Evolutionary conservation across 495 filamentous ascomycete species (phyloP).

Genomic region (Margaritispora aquatica): DNA sequence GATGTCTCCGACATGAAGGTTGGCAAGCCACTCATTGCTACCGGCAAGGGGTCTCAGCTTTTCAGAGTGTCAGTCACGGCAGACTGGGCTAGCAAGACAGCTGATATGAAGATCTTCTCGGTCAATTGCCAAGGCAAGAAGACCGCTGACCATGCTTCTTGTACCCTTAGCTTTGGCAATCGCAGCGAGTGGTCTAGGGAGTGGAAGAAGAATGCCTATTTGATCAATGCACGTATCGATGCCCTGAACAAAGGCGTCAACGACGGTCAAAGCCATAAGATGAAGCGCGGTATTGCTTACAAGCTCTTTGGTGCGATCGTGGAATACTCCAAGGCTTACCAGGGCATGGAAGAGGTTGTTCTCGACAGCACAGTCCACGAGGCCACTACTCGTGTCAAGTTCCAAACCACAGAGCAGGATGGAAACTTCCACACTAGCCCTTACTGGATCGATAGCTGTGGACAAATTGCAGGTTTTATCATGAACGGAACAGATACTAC

Average conservation of each 20-base stretch:
- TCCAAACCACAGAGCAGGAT: conserved; percentile 50
- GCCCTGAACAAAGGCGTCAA: conserved; percentile 51
- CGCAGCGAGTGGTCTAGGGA: conserved; percentile 41
- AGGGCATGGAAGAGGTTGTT: conserved; percentile 71
- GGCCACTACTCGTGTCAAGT: conserved; percentile 62
- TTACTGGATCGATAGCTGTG: conserved; percentile 66
- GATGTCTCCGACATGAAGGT: conserved; percentile 61
- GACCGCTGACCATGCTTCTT: conserved; percentile 44
- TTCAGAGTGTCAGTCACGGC: conserved; percentile 13
- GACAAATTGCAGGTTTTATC: conserved; percentile 69
- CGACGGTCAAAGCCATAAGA: conserved; percentile 29
- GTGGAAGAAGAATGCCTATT: conserved; percentile 49
- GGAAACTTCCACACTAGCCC: conserved; percentile 62
- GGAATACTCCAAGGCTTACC: conserved; percentile 60
- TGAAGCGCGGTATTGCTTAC: conserved; percentile 61
- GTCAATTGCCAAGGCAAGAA: conserved; percentile 13
- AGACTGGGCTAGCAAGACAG: neutral
- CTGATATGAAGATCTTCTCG: conserved; percentile 8
- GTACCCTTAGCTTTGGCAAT: conserved; percentile 42
- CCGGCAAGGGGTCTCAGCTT: conserved; percentile 33
- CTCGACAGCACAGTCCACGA: conserved; percentile 66
- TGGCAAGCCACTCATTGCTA: conserved; percentile 64
- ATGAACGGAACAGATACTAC: conserved; percentile 72
- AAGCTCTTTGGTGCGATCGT: conserved; percentile 68
- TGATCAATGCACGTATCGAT: conserved; percentile 48